Conservation (phyloP, 179 eudicot species). For the Drosera spatulata region DNA sequence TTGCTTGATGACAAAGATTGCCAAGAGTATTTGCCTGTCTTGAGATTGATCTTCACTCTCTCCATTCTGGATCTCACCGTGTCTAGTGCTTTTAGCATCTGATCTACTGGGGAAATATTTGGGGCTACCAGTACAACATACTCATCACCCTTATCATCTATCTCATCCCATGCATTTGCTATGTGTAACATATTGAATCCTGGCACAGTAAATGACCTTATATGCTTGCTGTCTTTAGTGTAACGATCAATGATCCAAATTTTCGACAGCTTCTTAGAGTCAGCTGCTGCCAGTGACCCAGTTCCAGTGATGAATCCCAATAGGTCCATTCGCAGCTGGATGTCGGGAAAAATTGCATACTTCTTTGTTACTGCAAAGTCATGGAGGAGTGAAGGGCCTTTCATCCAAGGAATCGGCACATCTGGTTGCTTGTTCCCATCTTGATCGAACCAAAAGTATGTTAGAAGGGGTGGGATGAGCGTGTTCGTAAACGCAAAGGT, state of each 20-base stretch:
- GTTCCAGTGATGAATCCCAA: constrained; percentile 26
- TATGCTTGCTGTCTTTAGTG: constrained; percentile 44
- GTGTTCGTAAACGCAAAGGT: constrained; percentile 52
- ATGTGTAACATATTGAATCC: constrained; percentile 47
- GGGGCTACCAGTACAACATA: constrained; percentile 48
- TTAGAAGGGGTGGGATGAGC: constrained; percentile 42
- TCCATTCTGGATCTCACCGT: constrained; percentile 25
- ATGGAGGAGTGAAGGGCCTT: constrained; percentile 38
- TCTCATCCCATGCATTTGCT: constrained; percentile 72
- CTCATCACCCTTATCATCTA: constrained; percentile 25
- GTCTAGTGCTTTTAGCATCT: constrained; percentile 27
- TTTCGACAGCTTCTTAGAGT: constrained; percentile 33
- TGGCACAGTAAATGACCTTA: constrained; percentile 57
- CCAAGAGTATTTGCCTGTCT: constrained; percentile 22
- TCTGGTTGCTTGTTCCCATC: constrained; percentile 37
- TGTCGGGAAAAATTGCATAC: constrained; percentile 46
- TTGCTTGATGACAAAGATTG: constrained; percentile 22
- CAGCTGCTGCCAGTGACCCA: constrained; percentile 31
- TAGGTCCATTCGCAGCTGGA: constrained; percentile 44
- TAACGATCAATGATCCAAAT: constrained; percentile 49
- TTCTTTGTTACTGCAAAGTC: constrained; percentile 61
- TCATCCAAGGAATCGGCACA: constrained; percentile 51
- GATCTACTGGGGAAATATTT: constrained; percentile 30
- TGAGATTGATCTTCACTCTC: constrained; percentile 27
- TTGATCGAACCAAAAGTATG: constrained; percentile 39